These are phyloP conservation scores for Ceratobasidium sp. DNA, from an alignment of 1,284 basidiomycete species.

Conservation along the genomic window DNA sequence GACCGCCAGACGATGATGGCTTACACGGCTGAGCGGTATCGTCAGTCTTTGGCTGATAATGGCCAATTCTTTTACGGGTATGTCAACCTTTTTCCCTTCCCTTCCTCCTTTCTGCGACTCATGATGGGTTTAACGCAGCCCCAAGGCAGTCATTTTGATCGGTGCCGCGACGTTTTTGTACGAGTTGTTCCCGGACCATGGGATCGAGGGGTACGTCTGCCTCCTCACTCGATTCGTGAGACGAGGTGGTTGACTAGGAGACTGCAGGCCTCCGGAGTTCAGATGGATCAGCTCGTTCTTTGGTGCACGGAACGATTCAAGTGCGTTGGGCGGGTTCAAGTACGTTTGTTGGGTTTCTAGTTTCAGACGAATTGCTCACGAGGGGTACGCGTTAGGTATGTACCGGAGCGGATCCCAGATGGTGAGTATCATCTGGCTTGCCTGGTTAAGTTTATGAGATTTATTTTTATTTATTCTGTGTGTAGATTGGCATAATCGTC, in stretches of 20 bases:
- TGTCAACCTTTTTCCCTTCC: not conserved
- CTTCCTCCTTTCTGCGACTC: not conserved
- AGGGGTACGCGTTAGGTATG: not conserved
- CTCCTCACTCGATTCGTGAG: conserved; percentile 1
- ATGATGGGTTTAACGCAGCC: not conserved
- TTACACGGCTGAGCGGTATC: conserved; percentile 7
- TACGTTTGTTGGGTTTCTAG: no score
- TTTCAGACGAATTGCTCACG: no score
- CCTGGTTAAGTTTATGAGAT: not conserved
- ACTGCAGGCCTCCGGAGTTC: not conserved
- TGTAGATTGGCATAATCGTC: conserved; percentile 23
- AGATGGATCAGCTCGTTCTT: not conserved
- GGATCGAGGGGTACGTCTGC: conserved; percentile 17
- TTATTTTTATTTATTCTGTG: not conserved
- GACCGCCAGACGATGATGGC: conserved; percentile 1
- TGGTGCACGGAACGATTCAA: conserved; percentile 7
- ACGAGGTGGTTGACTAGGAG: not conserved
- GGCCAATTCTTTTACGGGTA: conserved; percentile 12
- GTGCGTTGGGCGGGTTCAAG: not conserved
- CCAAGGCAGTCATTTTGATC: conserved; percentile 3
- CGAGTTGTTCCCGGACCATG: not conserved
- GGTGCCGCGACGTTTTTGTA: conserved; percentile 1
- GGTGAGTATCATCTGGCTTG: not conserved
- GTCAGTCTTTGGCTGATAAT: conserved; percentile 6
- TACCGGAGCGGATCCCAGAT: conserved; percentile 12